Conservation (phyloP, 768 basidiomycete species). For the Asterophora lycoperdoides region DNA sequence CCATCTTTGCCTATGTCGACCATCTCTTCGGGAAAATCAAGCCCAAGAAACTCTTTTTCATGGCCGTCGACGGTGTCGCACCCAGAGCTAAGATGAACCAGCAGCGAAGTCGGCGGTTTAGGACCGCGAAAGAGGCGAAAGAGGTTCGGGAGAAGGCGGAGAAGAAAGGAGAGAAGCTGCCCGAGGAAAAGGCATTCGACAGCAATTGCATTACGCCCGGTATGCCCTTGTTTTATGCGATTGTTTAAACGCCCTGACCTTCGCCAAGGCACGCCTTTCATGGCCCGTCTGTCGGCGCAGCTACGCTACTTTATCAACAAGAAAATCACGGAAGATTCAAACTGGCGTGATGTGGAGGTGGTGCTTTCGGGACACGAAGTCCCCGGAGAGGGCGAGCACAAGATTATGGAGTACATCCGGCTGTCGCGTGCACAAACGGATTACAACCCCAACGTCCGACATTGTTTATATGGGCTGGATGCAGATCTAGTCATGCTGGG, state of each 20-base stretch:
- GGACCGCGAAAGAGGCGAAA: slow-evolving; percentile 89
- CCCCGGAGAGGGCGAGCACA: slow-evolving; percentile 99
- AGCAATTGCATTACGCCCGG: slow-evolving; percentile 99
- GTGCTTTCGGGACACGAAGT: slow-evolving; percentile 97
- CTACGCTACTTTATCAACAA: slow-evolving; percentile 96
- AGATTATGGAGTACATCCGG: slow-evolving; percentile 99
- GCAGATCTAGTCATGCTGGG: slow-evolving; percentile 99
- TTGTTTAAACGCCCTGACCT: background rate
- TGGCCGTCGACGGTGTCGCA: slow-evolving; percentile 98
- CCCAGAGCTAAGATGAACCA: slow-evolving; percentile 99
- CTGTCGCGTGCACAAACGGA: slow-evolving; percentile 90
- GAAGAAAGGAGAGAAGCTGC: slow-evolving; percentile 85
- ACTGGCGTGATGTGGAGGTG: slow-evolving; percentile 90
- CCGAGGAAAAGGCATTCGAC: slow-evolving; percentile 94
- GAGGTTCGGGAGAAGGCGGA: slow-evolving; percentile 85
- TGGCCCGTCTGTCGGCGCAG: slow-evolving; percentile 88
- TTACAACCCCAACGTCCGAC: slow-evolving; percentile 94
- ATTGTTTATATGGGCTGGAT: slow-evolving; percentile 97
- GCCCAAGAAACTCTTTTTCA: slow-evolving; percentile 96
- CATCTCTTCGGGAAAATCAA: slow-evolving; percentile 96
- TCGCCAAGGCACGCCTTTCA: slow-evolving; percentile 82
- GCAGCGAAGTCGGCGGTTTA: slow-evolving; percentile 88
- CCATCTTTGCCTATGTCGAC: slow-evolving; percentile 96
- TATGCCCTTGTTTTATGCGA: slow-evolving; percentile 27
- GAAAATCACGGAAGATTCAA: slow-evolving; percentile 95